These are phyloP conservation scores for Conticribra guillardii DNA, from an alignment of 108 stramenopile species.

Conservation along the genomic window DNA sequence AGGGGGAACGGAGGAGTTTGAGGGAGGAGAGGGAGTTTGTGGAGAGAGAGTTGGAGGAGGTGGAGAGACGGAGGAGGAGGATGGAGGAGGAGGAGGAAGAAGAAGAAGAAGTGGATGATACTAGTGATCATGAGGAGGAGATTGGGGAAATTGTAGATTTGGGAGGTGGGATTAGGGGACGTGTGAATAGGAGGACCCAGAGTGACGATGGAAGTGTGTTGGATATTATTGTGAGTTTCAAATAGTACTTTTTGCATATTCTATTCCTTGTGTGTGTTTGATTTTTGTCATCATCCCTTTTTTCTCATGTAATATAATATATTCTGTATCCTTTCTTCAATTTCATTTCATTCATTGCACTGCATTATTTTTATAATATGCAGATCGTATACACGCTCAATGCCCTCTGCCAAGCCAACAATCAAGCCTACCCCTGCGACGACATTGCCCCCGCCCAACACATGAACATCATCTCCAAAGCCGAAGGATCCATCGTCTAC, in stretches of 20 bases:
- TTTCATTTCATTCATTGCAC: background rate
- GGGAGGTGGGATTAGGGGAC: background rate
- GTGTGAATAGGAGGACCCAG: slow-evolving; percentile 5
- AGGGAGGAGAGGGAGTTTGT: slow-evolving; percentile 6
- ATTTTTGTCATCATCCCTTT: background rate
- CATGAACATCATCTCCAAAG: slow-evolving; percentile 20
- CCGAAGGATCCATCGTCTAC: slow-evolving; percentile 25
- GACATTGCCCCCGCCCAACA: slow-evolving; percentile 23
- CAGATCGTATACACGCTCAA: slow-evolving; percentile 18
- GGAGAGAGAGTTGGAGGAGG: background rate
- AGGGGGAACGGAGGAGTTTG: background rate
- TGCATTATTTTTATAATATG: too few relatives aligned
- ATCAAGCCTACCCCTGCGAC: slow-evolving; percentile 13
- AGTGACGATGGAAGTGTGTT: slow-evolving; percentile 20
- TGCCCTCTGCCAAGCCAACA: slow-evolving; percentile 20
- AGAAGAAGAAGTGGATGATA: background rate
- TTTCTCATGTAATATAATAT: background rate
- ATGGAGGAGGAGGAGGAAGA: background rate
- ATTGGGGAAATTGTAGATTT: background rate
- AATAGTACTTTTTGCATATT: too few relatives aligned
- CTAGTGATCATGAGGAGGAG: background rate
- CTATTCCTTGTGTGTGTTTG: background rate
- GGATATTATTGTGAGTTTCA: slow-evolving; percentile 22
- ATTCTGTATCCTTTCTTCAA: background rate
- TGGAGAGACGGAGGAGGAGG: background rate